Base-by-base conservation (phyloP, 1,284 basidiomycete genomes). In the Trametes versicolor region DNA sequence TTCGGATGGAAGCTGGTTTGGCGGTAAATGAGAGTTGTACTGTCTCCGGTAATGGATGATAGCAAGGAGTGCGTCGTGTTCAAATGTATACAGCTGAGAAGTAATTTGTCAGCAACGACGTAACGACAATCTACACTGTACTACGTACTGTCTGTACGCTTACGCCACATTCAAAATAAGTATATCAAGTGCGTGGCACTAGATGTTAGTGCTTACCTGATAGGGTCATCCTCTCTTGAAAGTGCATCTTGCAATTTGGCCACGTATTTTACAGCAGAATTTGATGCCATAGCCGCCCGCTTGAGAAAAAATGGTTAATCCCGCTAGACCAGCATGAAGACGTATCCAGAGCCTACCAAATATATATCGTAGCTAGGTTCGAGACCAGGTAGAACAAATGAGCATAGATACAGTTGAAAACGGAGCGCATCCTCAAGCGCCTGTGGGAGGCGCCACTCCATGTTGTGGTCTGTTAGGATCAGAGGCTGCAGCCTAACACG, bases 401-500 rank as follows among this genome's bases (percentile, higher is more conserved):
- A 32, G n/a, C n/a, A n/a, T n/a, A n/a, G n/a, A n/a, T n/a, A n/a
- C n/a, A n/a, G n/a, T n/a, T n/a, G n/a, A n/a, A n/a, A n/a, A n/a
- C n/a, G n/a, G n/a, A n/a, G n/a, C n/a, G n/a, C n/a, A 3, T 19
- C 8, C 6, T 19, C 8, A 43, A 37, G 51, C 34, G n/a, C 32
- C 37, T 17, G 34, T 4, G n/a, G n/a, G n/a, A n/a, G n/a, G n/a
- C n/a, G n/a, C n/a, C n/a, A n/a, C n/a, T n/a, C n/a, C n/a, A n/a
- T 62, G 37, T 62, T 56, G 36, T 21, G 37, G 19, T 2, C 2
- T 62, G 53, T 62, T 62, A 62, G 60, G 54, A 62, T 62, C 54
- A 41, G 39, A 57, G 53, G 60, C 60, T 51, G 36, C 34, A 56
- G 60, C 60, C 45, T 56, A 62, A 62, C 48, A 62, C 21, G 39